Conservation (phyloP, 1,284 basidiomycete genomes). For the Naganishia liquefaciens region DNA sequence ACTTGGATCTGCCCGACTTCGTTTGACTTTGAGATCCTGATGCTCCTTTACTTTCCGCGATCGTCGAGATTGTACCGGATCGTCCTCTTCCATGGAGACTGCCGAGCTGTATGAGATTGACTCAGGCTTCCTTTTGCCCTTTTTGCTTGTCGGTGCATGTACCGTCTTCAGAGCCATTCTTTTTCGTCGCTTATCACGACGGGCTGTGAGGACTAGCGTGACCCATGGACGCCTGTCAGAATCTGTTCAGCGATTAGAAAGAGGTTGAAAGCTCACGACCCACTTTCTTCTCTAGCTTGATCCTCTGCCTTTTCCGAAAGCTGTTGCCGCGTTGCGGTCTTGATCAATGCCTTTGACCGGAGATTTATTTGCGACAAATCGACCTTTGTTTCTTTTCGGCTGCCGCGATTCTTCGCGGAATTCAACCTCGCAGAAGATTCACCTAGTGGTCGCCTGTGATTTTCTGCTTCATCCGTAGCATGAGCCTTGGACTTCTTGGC, state of each 20-base stretch:
- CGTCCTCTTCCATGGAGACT: neutral
- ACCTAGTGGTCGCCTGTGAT: neutral
- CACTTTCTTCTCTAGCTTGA: slow-evolving; percentile 20
- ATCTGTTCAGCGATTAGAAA: slow-evolving; percentile 5
- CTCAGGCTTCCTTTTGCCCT: neutral
- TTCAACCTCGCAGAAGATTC: slow-evolving; percentile 4
- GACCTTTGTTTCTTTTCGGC: no score
- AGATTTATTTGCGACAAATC: no score
- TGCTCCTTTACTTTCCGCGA: no score
- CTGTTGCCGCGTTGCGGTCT: neutral
- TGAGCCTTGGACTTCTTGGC: no score
- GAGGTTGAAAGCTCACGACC: neutral
- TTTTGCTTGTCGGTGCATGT: neutral
- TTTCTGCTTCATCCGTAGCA: no score
- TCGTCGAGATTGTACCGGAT: neutral
- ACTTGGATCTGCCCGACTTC: neutral
- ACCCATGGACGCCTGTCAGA: slow-evolving; percentile 13
- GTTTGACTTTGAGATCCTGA: no score
- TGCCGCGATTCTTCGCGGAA: neutral
- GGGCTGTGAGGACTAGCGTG: slow-evolving; percentile 11
- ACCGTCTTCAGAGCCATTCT: slow-evolving; percentile 11
- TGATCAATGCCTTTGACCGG: neutral
- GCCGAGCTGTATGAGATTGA: neutral
- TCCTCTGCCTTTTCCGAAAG: slow-evolving; percentile 1
- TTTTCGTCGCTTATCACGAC: slow-evolving; percentile 5